Evolutionary conservation across 352 stramenopile species (phyloP).

Genomic region (Pythium utonaiense): DNA sequence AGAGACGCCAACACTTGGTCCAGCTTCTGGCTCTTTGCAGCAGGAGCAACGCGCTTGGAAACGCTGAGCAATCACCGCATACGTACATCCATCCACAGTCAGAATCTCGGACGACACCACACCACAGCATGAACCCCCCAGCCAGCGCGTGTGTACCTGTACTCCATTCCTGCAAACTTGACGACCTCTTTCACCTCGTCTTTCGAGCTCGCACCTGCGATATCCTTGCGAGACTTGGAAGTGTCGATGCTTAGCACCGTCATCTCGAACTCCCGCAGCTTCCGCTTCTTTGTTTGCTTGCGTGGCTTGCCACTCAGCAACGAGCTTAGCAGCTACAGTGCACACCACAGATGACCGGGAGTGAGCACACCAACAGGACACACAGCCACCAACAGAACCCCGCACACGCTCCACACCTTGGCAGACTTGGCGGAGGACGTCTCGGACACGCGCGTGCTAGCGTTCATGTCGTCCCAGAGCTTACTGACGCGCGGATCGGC

Average conservation of each 20-base stretch:
- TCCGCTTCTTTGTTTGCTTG: constrained; percentile 55
- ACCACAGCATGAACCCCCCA: too few relatives aligned
- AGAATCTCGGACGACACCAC: too few relatives aligned
- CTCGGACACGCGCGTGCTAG: constrained; percentile 50
- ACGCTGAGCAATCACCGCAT: constrained; percentile 24
- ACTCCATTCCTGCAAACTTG: constrained; percentile 85
- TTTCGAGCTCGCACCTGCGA: constrained; percentile 21
- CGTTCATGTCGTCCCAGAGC: constrained; percentile 70
- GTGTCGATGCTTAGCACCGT: constrained; percentile 68
- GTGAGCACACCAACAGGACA: background rate
- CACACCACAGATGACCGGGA: too few relatives aligned
- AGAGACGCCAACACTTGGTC: constrained; percentile 87
- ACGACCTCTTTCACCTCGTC: constrained; percentile 50
- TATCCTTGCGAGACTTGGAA: constrained; percentile 48
- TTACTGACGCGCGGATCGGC: constrained; percentile 33
- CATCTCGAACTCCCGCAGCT: constrained; percentile 65
- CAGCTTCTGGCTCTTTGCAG: constrained; percentile 38
- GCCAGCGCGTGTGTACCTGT: constrained; percentile 57
- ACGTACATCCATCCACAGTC: background rate
- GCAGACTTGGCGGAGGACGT: constrained; percentile 37
- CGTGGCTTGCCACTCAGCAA: constrained; percentile 50
- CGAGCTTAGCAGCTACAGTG: constrained; percentile 38
- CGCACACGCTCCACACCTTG: constrained; percentile 30
- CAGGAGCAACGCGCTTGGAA: constrained; percentile 14
- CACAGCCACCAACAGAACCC: background rate